A percentile compares a stretch with the other conserved stretches of the same genome.
Conservation (phyloP, 2,329 filamentous ascomycete genomes). For the Lojkania enalia region DNA sequence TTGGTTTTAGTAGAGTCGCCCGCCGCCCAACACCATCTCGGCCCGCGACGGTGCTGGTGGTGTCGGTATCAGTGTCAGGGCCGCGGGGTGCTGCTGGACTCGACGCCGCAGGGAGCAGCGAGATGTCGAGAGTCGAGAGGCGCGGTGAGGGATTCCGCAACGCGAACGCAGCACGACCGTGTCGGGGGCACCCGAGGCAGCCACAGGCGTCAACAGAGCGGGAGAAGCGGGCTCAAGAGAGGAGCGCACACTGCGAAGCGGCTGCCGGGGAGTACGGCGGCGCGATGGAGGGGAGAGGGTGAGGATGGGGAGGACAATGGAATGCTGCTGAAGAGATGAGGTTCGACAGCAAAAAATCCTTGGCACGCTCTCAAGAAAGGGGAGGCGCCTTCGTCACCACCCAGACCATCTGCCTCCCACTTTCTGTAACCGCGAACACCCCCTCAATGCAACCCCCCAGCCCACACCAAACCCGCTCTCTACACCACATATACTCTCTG, state of each 20-base stretch:
- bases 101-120: constrained; percentile 4
- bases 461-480: background rate
- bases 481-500: too few species aligned
- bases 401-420: background rate
- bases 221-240: background rate
- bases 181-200: constrained; percentile 5
- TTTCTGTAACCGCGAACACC: background rate
- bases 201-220: background rate
- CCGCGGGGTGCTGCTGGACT: constrained; percentile 10
- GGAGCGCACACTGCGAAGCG: background rate
- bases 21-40: constrained; percentile 33
- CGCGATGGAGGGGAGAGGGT: background rate
- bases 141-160: constrained; percentile 18
- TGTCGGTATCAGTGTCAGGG: constrained; percentile 3
- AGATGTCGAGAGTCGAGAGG: constrained; percentile 5
- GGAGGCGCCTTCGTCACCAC: background rate
- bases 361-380: constrained; percentile 2
- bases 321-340: constrained; percentile 4
- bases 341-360: constrained; percentile 4
- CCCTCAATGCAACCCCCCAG: background rate
- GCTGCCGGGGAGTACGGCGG: constrained; percentile 1
- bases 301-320: constrained; percentile 2
- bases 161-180: constrained; percentile 23
- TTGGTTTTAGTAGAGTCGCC: constrained; percentile 26
- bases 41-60: constrained; percentile 8